A percentile compares a stretch with the other conserved stretches of the same genome.
Conservation (phyloP, 2,329 filamentous ascomycete genomes). For the Pyrenophora graminea region DNA sequence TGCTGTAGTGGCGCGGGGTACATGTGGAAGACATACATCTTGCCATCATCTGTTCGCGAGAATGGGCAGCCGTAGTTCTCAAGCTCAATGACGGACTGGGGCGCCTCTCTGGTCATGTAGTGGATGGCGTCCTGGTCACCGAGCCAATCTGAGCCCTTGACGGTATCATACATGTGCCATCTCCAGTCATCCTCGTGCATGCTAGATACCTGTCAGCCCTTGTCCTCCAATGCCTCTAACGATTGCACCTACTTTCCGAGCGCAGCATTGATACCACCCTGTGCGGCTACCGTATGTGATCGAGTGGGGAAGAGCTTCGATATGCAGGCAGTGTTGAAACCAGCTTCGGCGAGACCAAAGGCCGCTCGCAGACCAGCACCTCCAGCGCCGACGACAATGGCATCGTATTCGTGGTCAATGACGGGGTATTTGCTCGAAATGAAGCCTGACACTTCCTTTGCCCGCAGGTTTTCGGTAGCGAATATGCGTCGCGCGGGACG, state of each 20-base stretch:
- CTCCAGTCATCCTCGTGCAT: constrained; percentile 99
- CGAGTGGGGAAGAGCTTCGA: constrained; percentile 83
- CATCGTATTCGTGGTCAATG: constrained; percentile 99
- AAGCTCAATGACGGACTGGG: constrained; percentile 87
- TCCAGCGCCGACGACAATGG: constrained; percentile 86
- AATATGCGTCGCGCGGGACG: constrained; percentile 82
- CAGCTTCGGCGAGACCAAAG: constrained; percentile 83
- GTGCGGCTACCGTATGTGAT: constrained; percentile 77
- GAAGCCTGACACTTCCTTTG: constrained; percentile 88
- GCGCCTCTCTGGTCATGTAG: constrained; percentile 97
- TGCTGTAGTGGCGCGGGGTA: no score
- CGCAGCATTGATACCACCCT: constrained; percentile 84
- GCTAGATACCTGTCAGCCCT: constrained; percentile 43
- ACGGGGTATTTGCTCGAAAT: constrained; percentile 91
- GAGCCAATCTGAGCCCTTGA: constrained; percentile 97
- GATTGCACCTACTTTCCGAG: constrained; percentile 66
- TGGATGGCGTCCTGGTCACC: constrained; percentile 97
- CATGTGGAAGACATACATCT: constrained; percentile 64
- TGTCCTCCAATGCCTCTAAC: neutral
- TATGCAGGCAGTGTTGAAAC: constrained; percentile 88
- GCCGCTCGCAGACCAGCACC: constrained; percentile 81
- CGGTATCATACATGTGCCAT: constrained; percentile 99
- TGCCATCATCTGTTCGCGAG: constrained; percentile 92
- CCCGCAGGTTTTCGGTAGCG: constrained; percentile 81
- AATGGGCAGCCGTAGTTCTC: constrained; percentile 98